These are phyloP conservation scores for Paxillus rubicundulus DNA, from an alignment of 768 basidiomycete genomes.

Conservation along the genomic window DNA sequence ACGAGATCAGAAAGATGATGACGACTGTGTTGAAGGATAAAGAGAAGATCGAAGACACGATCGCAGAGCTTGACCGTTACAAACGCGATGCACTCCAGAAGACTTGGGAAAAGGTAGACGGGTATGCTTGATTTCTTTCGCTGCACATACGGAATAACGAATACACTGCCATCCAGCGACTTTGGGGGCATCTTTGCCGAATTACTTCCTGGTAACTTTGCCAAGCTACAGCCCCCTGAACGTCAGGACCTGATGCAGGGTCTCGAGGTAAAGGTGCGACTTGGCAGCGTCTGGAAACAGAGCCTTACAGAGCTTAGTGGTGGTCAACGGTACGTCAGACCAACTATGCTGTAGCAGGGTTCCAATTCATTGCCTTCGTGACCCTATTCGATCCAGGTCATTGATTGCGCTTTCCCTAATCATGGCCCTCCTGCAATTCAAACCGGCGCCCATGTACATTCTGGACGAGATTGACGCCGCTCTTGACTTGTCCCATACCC, in stretches of 20 bases:
- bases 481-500: constrained; percentile 91
- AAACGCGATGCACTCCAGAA: constrained; percentile 91
- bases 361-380: too few species aligned
- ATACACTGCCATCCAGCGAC: constrained; percentile 51
- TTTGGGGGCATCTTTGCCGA: constrained; percentile 97
- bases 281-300: constrained; percentile 97
- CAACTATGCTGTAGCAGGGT: neutral
- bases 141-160: neutral
- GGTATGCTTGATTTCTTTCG: constrained; percentile 44
- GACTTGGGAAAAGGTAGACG: constrained; percentile 95
- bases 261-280: constrained; percentile 93
- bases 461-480: constrained; percentile 99
- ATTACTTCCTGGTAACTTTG: constrained; percentile 92
- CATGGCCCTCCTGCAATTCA: constrained; percentile 99
- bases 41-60: constrained; percentile 91
- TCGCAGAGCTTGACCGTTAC: constrained; percentile 88
- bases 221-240: constrained; percentile 91
- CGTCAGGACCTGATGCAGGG: constrained; percentile 92
- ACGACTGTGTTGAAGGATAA: constrained; percentile 87
- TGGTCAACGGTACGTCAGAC: constrained; percentile 76
- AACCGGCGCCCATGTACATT: constrained; percentile 99
- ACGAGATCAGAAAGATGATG: constrained; percentile 84
- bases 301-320: constrained; percentile 96
- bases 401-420: constrained; percentile 96
- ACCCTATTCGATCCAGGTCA: constrained; percentile 54